Conservation (phyloP, 768 basidiomycete species). For the Lyophyllum decastes region DNA sequence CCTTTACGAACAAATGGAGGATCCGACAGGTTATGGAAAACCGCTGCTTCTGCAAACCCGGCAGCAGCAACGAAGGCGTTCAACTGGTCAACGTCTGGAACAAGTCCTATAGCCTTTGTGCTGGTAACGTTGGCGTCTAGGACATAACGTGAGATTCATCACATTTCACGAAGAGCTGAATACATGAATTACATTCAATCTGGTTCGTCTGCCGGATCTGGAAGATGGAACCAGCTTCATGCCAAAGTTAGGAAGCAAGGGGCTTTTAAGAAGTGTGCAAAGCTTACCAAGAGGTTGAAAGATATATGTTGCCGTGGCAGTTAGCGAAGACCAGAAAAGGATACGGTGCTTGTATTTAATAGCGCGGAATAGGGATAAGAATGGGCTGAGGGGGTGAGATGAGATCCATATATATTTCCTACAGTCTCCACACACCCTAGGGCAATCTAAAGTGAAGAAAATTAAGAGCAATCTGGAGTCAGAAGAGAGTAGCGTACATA, state of each 20-base stretch:
- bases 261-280: slow-evolving; percentile 22
- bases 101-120: slow-evolving; percentile 43
- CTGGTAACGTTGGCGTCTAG: slow-evolving; percentile 42
- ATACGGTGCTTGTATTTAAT: slow-evolving; percentile 54
- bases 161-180: not conserved
- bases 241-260: slow-evolving; percentile 11
- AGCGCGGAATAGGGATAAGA: slow-evolving; percentile 43
- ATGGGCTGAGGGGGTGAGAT: slow-evolving; percentile 40
- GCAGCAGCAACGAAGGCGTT: slow-evolving; percentile 61
- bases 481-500: slow-evolving; percentile 45
- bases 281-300: slow-evolving; percentile 61
- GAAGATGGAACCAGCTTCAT: slow-evolving; percentile 43
- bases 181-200: slow-evolving; percentile 19
- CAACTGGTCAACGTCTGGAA: slow-evolving; percentile 42
- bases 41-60: slow-evolving; percentile 52
- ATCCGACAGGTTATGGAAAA: slow-evolving; percentile 46
- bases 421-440: slow-evolving; percentile 37
- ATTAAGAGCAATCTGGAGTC: not conserved
- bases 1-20: slow-evolving; percentile 55
- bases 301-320: slow-evolving; percentile 43
- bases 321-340: slow-evolving; percentile 52
- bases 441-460: slow-evolving; percentile 32
- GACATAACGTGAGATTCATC: slow-evolving; percentile 2
- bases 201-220: slow-evolving; percentile 33
- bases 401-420: not conserved